Percentiles rank a stretch among this genome's conserved stretches.
These are phyloP conservation scores for Plasmodium sp. DNA, from an alignment of 169 alveolate genomes.

Conservation along the genomic window DNA sequence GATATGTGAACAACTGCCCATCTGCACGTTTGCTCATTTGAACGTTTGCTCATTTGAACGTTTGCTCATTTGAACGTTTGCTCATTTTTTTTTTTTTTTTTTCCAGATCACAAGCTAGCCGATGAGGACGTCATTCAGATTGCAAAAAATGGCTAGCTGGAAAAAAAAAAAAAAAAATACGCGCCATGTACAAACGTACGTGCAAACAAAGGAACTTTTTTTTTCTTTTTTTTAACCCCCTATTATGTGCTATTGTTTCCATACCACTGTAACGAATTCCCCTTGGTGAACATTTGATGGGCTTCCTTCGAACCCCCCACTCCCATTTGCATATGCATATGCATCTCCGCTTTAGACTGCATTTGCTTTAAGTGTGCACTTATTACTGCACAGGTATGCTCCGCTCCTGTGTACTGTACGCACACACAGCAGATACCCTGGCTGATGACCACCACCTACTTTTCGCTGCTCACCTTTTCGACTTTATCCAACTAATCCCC, in stretches of 20 bases:
- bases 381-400: neutral
- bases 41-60: neutral
- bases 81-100: neutral
- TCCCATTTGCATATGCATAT: neutral
- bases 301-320: neutral
- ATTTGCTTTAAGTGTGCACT: neutral
- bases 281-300: neutral
- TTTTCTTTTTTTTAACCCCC: neutral
- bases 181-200: neutral
- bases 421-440: neutral
- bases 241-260: neutral
- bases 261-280: neutral
- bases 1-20: neutral
- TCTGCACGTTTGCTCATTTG: neutral
- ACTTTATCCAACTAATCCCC: neutral
- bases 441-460: neutral
- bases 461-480: neutral
- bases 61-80: neutral
- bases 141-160: slow-evolving; percentile 77
- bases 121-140: slow-evolving; percentile 90
- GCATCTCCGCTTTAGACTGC: neutral
- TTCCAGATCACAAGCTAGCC: slow-evolving; percentile 79
- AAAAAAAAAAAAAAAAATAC: neutral
- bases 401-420: neutral
- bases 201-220: neutral